Evolutionary conservation across 306 rosid genomes (phyloP).

Genomic region (Prunus armeniaca): DNA sequence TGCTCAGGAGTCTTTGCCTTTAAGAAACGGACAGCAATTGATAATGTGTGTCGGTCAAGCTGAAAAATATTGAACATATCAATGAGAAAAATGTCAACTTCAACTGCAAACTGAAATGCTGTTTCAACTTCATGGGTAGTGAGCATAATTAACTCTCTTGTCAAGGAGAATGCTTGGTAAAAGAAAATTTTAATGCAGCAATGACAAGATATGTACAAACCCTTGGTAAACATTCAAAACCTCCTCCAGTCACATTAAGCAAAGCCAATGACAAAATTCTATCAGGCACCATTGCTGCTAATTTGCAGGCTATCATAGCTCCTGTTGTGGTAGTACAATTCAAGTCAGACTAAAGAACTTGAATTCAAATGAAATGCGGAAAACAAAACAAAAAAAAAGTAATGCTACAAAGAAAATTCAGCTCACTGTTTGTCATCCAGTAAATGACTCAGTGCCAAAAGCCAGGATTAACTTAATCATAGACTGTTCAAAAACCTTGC

Average conservation of each 20-base stretch:
- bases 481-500: too few species aligned
- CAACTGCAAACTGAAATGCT: background rate
- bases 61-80: constrained; percentile 31
- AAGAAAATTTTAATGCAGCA: background rate
- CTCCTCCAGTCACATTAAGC: constrained; percentile 91
- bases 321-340: constrained; percentile 42
- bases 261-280: constrained; percentile 82
- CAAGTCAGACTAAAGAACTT: background rate
- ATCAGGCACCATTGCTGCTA: constrained; percentile 86
- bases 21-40: constrained; percentile 78
- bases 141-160: background rate
- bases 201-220: constrained; percentile 31
- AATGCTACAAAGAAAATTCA: background rate
- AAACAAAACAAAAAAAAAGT: background rate
- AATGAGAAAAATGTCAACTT: background rate
- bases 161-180: background rate
- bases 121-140: background rate
- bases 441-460: background rate
- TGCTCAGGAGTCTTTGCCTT: constrained; percentile 93
- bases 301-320: constrained; percentile 85
- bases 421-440: background rate
- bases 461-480: background rate
- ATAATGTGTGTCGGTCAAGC: constrained; percentile 61
- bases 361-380: background rate
- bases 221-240: constrained; percentile 89